Percentiles rank a stretch among this genome's conserved stretches.
phyloP scores from a whole-genome alignment of 257 asterid genomes.

The Salvia rosmarinus region DNA sequence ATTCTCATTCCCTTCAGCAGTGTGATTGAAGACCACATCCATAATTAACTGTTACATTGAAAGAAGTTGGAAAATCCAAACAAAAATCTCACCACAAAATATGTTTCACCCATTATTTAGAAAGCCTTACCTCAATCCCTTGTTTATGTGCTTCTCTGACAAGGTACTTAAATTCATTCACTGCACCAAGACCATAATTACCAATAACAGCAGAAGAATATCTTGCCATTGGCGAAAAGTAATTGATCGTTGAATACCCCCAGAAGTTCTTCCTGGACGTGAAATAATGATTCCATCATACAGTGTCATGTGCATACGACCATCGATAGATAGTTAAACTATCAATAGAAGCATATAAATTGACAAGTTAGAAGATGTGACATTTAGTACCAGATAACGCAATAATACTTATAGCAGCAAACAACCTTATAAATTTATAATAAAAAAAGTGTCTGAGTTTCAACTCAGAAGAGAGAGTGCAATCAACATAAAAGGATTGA shows the following conservation, averaged over 20 bases:
- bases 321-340: slow-evolving; percentile 19
- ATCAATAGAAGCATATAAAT: slow-evolving; percentile 9
- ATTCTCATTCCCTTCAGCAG: slow-evolving; percentile 97
- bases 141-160: slow-evolving; percentile 94
- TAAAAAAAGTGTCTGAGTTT: background rate
- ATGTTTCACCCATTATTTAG: slow-evolving; percentile 14
- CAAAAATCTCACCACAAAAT: slow-evolving; percentile 22
- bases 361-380: background rate
- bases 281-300: slow-evolving; percentile 26
- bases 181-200: slow-evolving; percentile 70
- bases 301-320: slow-evolving; percentile 20
- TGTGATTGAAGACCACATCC: slow-evolving; percentile 99
- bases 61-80: slow-evolving; percentile 28
- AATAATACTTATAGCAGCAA: background rate
- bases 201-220: slow-evolving; percentile 67
- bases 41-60: slow-evolving; percentile 72
- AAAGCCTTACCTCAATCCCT: slow-evolving; percentile 79
- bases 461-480: slow-evolving; percentile 9
- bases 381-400: background rate
- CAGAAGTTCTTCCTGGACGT: slow-evolving; percentile 85
- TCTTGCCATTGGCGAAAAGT: slow-evolving; percentile 97
- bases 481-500: slow-evolving; percentile 27
- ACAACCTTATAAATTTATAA: background rate
- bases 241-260: slow-evolving; percentile 96
- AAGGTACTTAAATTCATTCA: slow-evolving; percentile 84